These are phyloP conservation scores for Puya raimondii DNA, from an alignment of 176 grass and related monocot genomes.

Conservation along the genomic window DNA sequence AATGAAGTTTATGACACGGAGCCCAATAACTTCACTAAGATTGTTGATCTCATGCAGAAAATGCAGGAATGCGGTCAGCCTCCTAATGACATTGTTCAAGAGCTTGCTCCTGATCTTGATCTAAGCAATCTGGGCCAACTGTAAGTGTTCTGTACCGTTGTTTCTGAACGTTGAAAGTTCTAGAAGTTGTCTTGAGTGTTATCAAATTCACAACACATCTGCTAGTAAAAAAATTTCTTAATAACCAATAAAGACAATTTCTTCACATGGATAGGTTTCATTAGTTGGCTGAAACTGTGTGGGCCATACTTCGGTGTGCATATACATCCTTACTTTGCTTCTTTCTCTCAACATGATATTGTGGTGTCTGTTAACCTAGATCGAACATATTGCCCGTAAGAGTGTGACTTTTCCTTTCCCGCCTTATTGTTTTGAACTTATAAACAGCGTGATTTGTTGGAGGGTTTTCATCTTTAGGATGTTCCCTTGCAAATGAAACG, in stretches of 20 bases:
- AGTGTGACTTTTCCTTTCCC: neutral
- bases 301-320: too few relatives aligned
- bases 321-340: too few relatives aligned
- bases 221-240: neutral
- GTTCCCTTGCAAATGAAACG: neutral
- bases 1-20: slow-evolving; percentile 89
- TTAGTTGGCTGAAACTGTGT: too few relatives aligned
- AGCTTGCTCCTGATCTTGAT: slow-evolving; percentile 78
- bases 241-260: too few relatives aligned
- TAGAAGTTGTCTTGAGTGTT: neutral
- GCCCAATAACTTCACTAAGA: slow-evolving; percentile 65
- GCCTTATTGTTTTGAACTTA: neutral
- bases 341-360: too few relatives aligned
- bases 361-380: too few relatives aligned
- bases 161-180: neutral
- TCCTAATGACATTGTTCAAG: slow-evolving; percentile 85
- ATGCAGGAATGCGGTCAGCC: slow-evolving; percentile 98
- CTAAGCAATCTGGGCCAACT: slow-evolving; percentile 73
- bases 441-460: neutral
- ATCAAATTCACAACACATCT: neutral
- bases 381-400: too few relatives aligned
- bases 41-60: slow-evolving; percentile 91
- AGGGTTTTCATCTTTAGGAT: neutral
- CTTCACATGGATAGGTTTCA: too few relatives aligned
- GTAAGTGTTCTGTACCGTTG: slow-evolving; percentile 33